A percentile compares a stretch with the other conserved stretches of the same genome.
Evolutionary conservation across 2,329 filamentous ascomycete species (phyloP).

Genomic region (Sporothrix brasiliensis): DNA sequence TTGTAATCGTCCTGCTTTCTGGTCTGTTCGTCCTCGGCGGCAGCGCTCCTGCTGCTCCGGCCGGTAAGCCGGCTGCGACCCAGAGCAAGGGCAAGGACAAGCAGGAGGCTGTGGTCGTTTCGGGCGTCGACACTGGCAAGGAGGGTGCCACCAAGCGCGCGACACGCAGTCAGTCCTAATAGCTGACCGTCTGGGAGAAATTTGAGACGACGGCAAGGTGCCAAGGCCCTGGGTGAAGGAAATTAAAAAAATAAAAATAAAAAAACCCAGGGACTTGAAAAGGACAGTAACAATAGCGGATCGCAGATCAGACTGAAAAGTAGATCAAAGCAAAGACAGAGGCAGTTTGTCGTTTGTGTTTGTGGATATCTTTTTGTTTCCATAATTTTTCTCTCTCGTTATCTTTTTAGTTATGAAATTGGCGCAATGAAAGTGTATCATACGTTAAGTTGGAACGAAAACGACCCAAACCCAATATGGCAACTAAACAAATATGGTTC

Average conservation of each 20-base stretch:
- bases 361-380: slow-evolving; percentile 21
- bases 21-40: slow-evolving; percentile 59
- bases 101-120: slow-evolving; percentile 59
- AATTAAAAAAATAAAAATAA: not conserved
- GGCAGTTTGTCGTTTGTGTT: not conserved
- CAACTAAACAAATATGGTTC: slow-evolving; percentile 11
- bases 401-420: slow-evolving; percentile 5
- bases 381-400: not conserved
- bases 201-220: not conserved
- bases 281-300: not conserved
- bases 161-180: slow-evolving; percentile 57
- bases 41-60: slow-evolving; percentile 67
- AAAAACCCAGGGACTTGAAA: not conserved
- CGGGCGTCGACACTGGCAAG: slow-evolving; percentile 70
- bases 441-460: slow-evolving; percentile 8
- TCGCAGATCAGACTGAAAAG: slow-evolving; percentile 17
- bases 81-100: slow-evolving; percentile 71
- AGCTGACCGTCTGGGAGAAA: not conserved
- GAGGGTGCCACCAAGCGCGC: slow-evolving; percentile 65
- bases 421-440: slow-evolving; percentile 28
- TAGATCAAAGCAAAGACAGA: not conserved
- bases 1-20: slow-evolving; percentile 70
- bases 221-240: not conserved
- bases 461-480: not conserved
- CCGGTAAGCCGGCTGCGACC: slow-evolving; percentile 67